Conservation (phyloP, 2,329 filamentous ascomycete genomes). For the Paradendryphiella salina region DNA sequence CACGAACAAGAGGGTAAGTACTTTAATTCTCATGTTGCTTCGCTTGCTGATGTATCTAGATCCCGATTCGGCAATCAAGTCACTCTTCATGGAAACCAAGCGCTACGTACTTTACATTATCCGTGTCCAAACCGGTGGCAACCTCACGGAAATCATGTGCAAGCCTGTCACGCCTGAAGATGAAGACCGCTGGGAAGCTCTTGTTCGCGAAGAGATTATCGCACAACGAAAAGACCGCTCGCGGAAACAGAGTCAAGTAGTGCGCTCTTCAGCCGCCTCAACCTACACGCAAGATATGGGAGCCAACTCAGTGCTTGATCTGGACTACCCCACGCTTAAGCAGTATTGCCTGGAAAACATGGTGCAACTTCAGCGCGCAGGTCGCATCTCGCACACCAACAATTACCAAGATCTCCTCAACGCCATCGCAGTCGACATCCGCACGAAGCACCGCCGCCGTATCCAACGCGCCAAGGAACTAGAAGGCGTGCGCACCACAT, state of each 20-base stretch:
- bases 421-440: slow-evolving; percentile 92
- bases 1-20: slow-evolving; percentile 73
- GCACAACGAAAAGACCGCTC: slow-evolving; percentile 49
- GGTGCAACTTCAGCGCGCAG: slow-evolving; percentile 81
- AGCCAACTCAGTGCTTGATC: slow-evolving; percentile 69
- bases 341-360: slow-evolving; percentile 92
- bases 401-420: slow-evolving; percentile 98
- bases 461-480: slow-evolving; percentile 90
- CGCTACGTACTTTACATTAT: slow-evolving; percentile 97
- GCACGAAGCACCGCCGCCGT: slow-evolving; percentile 90
- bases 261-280: slow-evolving; percentile 83
- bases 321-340: slow-evolving; percentile 93
- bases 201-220: slow-evolving; percentile 79
- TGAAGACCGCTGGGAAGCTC: slow-evolving; percentile 79
- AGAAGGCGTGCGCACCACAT: slow-evolving; percentile 76
- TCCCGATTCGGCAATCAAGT: slow-evolving; percentile 87
- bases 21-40: neutral
- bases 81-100: slow-evolving; percentile 97
- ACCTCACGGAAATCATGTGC: slow-evolving; percentile 92
- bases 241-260: slow-evolving; percentile 54
- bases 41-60: slow-evolving; percentile 56
- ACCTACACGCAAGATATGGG: slow-evolving; percentile 65
- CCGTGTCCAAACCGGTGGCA: slow-evolving; percentile 86
- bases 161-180: slow-evolving; percentile 87
- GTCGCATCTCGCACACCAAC: slow-evolving; percentile 83